phyloP scores from a whole-genome alignment of 2,329 filamentous ascomycete genomes.

The Cadophora sp. region DNA sequence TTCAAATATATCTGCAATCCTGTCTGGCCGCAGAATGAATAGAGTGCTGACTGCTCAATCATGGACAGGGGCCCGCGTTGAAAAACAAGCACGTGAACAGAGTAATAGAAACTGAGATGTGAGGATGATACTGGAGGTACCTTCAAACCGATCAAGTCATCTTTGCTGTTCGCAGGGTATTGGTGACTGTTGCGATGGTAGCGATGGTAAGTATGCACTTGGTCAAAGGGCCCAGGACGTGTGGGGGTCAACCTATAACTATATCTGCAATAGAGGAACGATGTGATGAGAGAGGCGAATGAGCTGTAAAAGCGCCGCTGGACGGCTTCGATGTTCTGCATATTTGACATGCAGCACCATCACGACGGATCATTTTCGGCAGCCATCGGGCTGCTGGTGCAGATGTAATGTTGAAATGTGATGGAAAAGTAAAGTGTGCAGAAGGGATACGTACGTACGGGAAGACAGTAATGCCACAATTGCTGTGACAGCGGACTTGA shows the following conservation, averaged over 20 bases:
- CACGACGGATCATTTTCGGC: not conserved
- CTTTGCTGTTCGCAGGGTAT: not conserved
- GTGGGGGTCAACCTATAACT: not conserved
- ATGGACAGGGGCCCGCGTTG: not conserved
- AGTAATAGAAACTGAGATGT: not conserved
- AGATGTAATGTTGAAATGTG: not conserved
- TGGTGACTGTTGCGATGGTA: not conserved
- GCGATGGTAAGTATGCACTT: too few species aligned
- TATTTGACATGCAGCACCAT: not conserved
- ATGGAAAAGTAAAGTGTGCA: not conserved
- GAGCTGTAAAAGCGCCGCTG: not conserved
- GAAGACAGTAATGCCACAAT: not conserved
- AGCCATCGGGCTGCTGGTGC: conserved; percentile 1
- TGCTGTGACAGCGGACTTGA: conserved; percentile 1
- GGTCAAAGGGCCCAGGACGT: not conserved
- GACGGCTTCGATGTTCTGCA: conserved; percentile 1
- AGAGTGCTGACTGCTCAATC: conserved; percentile 7
- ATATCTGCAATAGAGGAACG: not conserved
- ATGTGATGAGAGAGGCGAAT: not conserved
- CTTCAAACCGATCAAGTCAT: not conserved
- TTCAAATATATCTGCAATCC: not conserved
- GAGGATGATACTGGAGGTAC: not conserved
- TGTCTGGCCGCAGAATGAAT: not conserved
- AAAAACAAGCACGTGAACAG: not conserved
- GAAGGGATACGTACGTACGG: not conserved